Base-by-base conservation (phyloP, 176 grass and related monocot species). In the Chloris gayana region DNA sequence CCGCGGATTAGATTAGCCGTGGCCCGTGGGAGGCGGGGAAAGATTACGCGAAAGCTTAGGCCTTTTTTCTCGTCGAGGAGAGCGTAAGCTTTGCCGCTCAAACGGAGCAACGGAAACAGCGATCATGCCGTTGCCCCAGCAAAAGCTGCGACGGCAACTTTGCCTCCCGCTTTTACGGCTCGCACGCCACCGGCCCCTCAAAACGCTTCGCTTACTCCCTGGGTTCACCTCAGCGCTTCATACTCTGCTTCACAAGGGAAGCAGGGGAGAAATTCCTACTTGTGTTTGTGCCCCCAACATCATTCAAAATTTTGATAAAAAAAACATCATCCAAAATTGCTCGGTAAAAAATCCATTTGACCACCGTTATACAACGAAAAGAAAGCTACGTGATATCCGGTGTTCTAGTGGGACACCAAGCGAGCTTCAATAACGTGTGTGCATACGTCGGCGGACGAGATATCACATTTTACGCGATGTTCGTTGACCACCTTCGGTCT, bases 71-170 rank as follows among this genome's bases (percentile, higher is more conserved):
- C 51, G 51, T 56, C 51, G 51, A 56, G 19, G 19, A 56, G 51
- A 56, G 58, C 58, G 4, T 29, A 29, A 13, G 4, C 58, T n/a
- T 56, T 56, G 21, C 41, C 41, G 41, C 41, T 22, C 22, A 56
- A 56, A 56, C 51, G 19, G n/a, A 21, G 51, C 21, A 56, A n/a
- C 51, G 51, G 51, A 22, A 56, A 7, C 18, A 5, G 15, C 15
- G 49, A n/a, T 22, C 18, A 42, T 67, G 71, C 47, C 72, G 62
- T 75, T 83, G 47, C 14, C 81, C 5, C 32, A 26, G 7, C 24
- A 19, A 83, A 83, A 75, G 72, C 62, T 83, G 62, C 81, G 75
- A 58, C 62, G 63, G 47, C 81, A 45, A 41, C 81, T 83, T 83
- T 76, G 72, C 72, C 75, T 83, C 60, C 81, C 72, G 72, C 81